Conservation (phyloP, 176 grass and related monocot genomes). For the Raddia distichophylla region DNA sequence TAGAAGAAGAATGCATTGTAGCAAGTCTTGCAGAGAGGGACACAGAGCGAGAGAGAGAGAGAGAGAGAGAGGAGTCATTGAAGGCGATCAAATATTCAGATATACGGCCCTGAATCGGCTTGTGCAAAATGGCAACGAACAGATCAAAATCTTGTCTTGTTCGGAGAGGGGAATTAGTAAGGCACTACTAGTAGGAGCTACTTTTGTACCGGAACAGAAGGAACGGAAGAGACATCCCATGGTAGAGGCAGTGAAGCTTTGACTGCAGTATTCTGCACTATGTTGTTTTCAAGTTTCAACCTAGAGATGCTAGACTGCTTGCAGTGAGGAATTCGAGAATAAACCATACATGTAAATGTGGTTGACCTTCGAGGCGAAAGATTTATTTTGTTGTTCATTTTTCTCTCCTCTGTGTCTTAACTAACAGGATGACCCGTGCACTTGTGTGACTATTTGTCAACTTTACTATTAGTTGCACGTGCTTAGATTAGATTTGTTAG, state of each 20-base stretch:
- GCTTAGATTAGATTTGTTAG: too few species aligned
- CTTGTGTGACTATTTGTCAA: too few species aligned
- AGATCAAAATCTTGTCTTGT: constrained; percentile 29
- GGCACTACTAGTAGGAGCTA: too few species aligned
- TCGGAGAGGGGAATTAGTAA: neutral
- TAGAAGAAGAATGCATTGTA: neutral
- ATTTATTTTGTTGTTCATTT: neutral
- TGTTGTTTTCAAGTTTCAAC: too few species aligned
- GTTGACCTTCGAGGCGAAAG: neutral
- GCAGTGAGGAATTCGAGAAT: neutral
- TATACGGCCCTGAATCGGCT: neutral
- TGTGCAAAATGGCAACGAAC: neutral
- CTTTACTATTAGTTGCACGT: too few species aligned
- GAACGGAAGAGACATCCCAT: neutral
- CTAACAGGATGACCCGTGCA: too few species aligned
- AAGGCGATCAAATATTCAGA: neutral
- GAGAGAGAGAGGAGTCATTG: neutral
- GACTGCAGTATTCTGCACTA: neutral
- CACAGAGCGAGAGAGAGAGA: too few species aligned
- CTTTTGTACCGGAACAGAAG: neutral
- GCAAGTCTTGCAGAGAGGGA: neutral
- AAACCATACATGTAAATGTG: neutral
- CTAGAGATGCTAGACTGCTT: neutral
- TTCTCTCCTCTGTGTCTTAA: neutral
- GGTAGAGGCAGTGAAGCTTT: neutral